Percentiles rank a stretch among this genome's conserved stretches.
Conservation (phyloP, 768 basidiomycete species). For the Hypholoma fasciculare region DNA sequence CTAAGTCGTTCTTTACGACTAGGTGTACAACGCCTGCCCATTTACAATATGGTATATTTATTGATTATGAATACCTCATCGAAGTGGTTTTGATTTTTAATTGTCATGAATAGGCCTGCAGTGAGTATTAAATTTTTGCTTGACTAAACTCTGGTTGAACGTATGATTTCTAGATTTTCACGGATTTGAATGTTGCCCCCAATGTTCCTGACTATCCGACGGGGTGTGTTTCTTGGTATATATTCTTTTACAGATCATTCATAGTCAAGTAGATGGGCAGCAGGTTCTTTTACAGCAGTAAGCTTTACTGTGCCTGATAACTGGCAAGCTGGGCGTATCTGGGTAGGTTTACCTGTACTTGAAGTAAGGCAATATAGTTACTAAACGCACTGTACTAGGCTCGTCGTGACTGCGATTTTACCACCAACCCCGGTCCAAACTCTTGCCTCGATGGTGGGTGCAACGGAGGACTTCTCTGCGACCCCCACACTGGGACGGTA, state of each 20-base stretch:
- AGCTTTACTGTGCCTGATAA: slow-evolving; percentile 58
- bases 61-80: neutral
- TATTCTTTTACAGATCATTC: neutral
- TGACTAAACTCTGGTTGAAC: neutral
- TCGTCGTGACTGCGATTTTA: slow-evolving; percentile 65
- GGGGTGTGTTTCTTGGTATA: slow-evolving; percentile 35
- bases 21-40: slow-evolving; percentile 60
- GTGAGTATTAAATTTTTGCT: slow-evolving; percentile 17
- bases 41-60: slow-evolving; percentile 61
- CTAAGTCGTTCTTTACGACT: neutral
- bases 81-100: slow-evolving; percentile 5
- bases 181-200: slow-evolving; percentile 50
- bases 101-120: slow-evolving; percentile 30
- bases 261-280: slow-evolving; percentile 36
- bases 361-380: neutral
- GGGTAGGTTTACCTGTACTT: slow-evolving; percentile 29
- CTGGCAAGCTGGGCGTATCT: slow-evolving; percentile 65
- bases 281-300: slow-evolving; percentile 33
- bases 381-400: slow-evolving; percentile 35
- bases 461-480: slow-evolving; percentile 66
- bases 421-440: slow-evolving; percentile 49
- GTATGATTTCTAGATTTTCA: slow-evolving; percentile 47
- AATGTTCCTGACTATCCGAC: slow-evolving; percentile 38
- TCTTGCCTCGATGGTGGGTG: slow-evolving; percentile 69
- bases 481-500: slow-evolving; percentile 49